Base-by-base conservation (phyloP, 2,329 filamentous ascomycete genomes). In the Lachnellula suecica region DNA sequence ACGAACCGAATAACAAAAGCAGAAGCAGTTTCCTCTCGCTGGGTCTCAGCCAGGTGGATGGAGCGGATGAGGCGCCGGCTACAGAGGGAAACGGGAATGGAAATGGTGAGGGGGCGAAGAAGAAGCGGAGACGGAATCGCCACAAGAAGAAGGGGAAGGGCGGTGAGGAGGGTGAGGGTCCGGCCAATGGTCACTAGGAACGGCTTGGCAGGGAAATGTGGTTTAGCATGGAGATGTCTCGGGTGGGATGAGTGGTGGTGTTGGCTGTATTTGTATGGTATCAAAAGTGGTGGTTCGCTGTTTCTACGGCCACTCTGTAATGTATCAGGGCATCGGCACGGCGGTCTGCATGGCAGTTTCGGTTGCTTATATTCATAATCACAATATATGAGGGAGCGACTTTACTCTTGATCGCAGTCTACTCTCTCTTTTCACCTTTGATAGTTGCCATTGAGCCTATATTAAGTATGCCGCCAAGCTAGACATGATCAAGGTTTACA, bases 111-210 rank as follows among this genome's bases (percentile, higher is more conserved):
- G 54, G 61, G 29, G 59, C 57, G 2, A 64, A 65, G 52, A 63
- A 60, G 49, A 66, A 66, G 55, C 53, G 61, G 20, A 61, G 57
- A 38, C 56, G 62, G 8, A 55, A 45, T 23, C 51, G 58, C 15
- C 49, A 52, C 10, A 62, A 61, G 47, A 66, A 62, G 59, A 66
- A 66, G 59, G 59, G 50, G 7, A 62, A 61, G 52, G 50, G 23
- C 34, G 41, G 41, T 13, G 53, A 57, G 13, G 59, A 53, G 24
- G 52, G 53, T 20, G 59, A 53, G 24, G 52, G 53, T 20, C 54
- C 59, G 10, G 46, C 31, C 22, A 49, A 48, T 44, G 40, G 40
- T 10, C 17, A 19, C 11, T 40, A 10, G 20, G 19, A 31, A 8
- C 29, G 15, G 8, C 15, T 8, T 8, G 29, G 8, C 29, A 8